Conservation (phyloP, 2,329 filamentous ascomycete genomes). For the Stagonosporopsis cucurbitacearum region DNA sequence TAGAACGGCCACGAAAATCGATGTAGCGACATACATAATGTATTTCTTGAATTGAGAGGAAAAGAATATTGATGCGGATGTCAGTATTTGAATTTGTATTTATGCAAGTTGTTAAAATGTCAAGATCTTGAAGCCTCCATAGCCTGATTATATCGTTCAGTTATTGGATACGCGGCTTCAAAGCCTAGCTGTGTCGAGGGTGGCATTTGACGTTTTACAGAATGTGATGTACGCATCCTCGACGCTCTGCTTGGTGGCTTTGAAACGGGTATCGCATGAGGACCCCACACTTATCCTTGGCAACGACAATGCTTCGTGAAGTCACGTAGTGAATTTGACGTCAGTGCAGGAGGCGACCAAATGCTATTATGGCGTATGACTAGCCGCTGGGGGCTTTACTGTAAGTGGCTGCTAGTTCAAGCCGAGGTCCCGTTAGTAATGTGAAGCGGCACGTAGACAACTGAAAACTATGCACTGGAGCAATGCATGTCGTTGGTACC, state of each 20-base stretch:
- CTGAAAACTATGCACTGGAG: neutral
- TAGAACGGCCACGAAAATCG: conserved; percentile 33
- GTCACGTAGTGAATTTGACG: neutral
- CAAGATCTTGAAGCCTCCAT: conserved; percentile 6
- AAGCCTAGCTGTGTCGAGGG: conserved; percentile 22
- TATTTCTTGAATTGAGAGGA: neutral
- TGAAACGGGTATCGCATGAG: conserved; percentile 44
- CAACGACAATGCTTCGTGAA: conserved; percentile 14
- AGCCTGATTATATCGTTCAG: conserved; percentile 26
- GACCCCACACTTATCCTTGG: conserved; percentile 25
- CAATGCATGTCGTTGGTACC: neutral
- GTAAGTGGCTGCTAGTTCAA: neutral
- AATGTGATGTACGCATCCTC: conserved; percentile 20
- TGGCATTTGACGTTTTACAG: conserved; percentile 32
- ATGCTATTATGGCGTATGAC: neutral
- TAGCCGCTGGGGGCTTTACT: neutral
- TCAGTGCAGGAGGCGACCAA: neutral
- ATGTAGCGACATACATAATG: conserved; percentile 36
- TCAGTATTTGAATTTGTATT: neutral
- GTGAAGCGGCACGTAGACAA: neutral
- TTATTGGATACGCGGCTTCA: conserved; percentile 31
- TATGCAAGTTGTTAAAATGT: neutral
- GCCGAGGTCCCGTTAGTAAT: neutral
- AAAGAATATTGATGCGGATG: neutral
- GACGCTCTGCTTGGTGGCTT: conserved; percentile 17